Evolutionary conservation across 169 alveolate species (phyloP), one percentile per base, ranked within the genome.

Genomic region (Cryptosporidium sp.): DNA sequence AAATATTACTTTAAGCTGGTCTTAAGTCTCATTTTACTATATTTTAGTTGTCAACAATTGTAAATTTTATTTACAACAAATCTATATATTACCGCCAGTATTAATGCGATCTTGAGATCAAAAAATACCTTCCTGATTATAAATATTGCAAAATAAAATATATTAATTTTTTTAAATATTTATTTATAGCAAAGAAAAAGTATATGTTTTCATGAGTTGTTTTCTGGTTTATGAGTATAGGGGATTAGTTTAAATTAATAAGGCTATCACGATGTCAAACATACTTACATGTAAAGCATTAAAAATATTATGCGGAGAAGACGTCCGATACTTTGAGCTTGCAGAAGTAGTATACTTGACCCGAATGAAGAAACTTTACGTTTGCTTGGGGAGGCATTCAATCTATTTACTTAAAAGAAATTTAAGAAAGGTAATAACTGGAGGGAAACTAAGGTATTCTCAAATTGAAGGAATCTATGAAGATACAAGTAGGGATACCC

Each of bases 261-360:
- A 37, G 1, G 37, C 2, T 16, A 8, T 55, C 12, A 37, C 21
- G 26, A 80, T 80, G 89, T 80, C 89, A 2, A 80, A 62, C 21
- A 1, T 65, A 45, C 50, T 80, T 8, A 80, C 89, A 23, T 80
- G 89, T 31, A 59, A 80, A n/a, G 89, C 89, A 18, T 48, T 80
- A 21, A 80, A 65, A 26, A 23, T 80, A 48, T 21, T 80, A 62
- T 80, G 89, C 62, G 89, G 89, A 45, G 89, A 80, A 58, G 89
- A 80, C 29, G 39, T 80, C 3, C 58, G 71, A 3, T 80, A 80
- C 35, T 80, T 61, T 80, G 89, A 80, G 52, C 68, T 80, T 16
- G 55, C 89, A 26, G 89, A 80, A 48, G 75, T 65, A 10, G 62
- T 41, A n/a, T 80, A 80, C 59, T 23, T 80, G 16, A 35, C 69